These are phyloP conservation scores for Inonotus obliquus DNA, from an alignment of 1,284 basidiomycete genomes.

Conservation along the genomic window DNA sequence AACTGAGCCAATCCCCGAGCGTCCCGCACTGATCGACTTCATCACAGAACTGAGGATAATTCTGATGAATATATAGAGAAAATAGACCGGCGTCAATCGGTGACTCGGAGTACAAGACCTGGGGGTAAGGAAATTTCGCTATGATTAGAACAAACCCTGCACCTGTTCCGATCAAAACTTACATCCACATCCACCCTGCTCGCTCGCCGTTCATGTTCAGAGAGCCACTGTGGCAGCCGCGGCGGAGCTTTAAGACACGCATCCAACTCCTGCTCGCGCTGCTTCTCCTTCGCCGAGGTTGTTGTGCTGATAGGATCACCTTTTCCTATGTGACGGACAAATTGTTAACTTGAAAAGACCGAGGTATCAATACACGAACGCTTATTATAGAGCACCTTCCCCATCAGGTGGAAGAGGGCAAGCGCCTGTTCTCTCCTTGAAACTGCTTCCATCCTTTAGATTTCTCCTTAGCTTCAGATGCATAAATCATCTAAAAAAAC, in stretches of 20 bases:
- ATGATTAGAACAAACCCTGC: not conserved
- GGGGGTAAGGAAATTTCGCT: constrained; percentile 1
- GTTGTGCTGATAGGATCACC: constrained; percentile 56
- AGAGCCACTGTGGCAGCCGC: constrained; percentile 47
- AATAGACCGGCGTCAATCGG: constrained; percentile 90
- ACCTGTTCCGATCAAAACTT: constrained; percentile 26
- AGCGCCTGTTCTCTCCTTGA: constrained; percentile 83
- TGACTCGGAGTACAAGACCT: constrained; percentile 79
- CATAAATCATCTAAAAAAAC: not conserved
- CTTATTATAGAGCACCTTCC: constrained; percentile 95
- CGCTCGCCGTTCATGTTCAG: constrained; percentile 56
- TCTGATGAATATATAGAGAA: constrained; percentile 90
- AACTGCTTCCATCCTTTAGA: constrained; percentile 54
- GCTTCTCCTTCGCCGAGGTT: constrained; percentile 49
- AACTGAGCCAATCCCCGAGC: constrained; percentile 77
- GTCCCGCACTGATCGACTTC: constrained; percentile 73
- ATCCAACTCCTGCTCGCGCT: constrained; percentile 55
- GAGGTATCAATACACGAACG: constrained; percentile 44
- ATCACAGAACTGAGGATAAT: constrained; percentile 80
- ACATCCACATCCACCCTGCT: constrained; percentile 84
- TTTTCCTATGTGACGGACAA: constrained; percentile 47
- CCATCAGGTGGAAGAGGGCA: constrained; percentile 88
- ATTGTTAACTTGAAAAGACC: not conserved
- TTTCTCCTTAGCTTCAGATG: not conserved
- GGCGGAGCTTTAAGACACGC: constrained; percentile 44